These are phyloP conservation scores for Rhodotorula sp. DNA, from an alignment of 1,284 basidiomycete genomes.

Conservation along the genomic window DNA sequence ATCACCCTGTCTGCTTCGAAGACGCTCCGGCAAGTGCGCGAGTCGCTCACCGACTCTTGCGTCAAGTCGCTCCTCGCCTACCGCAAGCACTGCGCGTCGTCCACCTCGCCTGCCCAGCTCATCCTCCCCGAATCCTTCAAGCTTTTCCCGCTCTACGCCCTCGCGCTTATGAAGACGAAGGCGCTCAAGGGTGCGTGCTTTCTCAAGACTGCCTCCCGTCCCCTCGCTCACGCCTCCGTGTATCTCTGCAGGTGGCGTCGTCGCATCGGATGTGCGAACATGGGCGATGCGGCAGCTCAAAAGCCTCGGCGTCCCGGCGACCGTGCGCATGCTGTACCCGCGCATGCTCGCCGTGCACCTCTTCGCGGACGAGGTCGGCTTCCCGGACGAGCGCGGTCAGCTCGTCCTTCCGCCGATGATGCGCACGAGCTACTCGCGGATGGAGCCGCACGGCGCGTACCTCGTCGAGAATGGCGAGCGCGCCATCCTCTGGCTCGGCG, in stretches of 20 bases:
- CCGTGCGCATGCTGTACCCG: conserved; percentile 85
- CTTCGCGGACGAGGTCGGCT: conserved; percentile 69
- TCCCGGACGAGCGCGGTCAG: conserved; percentile 62
- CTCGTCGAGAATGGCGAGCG: conserved; percentile 91
- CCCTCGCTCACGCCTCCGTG: neutral
- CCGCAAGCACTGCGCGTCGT: conserved; percentile 83
- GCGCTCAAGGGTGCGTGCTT: conserved; percentile 74
- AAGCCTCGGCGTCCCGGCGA: conserved; percentile 66
- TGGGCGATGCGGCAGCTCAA: conserved; percentile 77
- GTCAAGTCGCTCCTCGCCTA: conserved; percentile 84
- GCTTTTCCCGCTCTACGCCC: conserved; percentile 77
- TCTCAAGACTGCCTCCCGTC: neutral
- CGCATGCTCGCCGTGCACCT: conserved; percentile 86
- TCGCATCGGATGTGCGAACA: conserved; percentile 90
- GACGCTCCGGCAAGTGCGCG: conserved; percentile 73
- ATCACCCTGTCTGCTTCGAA: conserved; percentile 66
- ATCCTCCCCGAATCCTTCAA: conserved; percentile 95
- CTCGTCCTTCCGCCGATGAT: conserved; percentile 75
- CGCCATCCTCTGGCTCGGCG: conserved; percentile 88
- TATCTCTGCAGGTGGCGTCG: conserved; percentile 50
- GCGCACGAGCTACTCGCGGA: conserved; percentile 79
- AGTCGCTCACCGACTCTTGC: conserved; percentile 81
- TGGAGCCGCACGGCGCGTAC: conserved; percentile 90
- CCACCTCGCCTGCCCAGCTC: conserved; percentile 79
- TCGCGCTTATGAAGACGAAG: conserved; percentile 87